Evolutionary conservation across 129 eudicot species (phyloP), one percentile per base, ranked within the genome.

Genomic region (Flaveria robusta): DNA sequence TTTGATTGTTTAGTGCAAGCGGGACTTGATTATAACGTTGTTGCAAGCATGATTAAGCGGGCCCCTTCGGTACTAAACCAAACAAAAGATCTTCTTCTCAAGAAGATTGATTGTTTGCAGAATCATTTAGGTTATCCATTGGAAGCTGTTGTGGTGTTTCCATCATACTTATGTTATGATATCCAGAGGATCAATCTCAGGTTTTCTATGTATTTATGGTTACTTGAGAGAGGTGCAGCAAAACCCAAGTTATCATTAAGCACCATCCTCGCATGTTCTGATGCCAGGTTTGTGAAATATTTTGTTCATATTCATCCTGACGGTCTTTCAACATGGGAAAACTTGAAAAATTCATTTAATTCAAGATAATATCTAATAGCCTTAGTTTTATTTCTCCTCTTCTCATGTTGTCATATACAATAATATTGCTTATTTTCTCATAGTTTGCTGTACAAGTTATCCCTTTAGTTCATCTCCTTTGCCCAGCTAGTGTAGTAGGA

Each of bases 151-250:
- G 92, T 74, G 68, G 85, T 71, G 10, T 90, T 88, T 81, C 96
- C 96, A 2, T 86, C 97, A 9, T 91, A 88, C 68, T 78, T 91
- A 11, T 84, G 97, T 77, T 91, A 91, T 67, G 97, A 91, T 76
- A 72, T 86, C 39, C 84, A 74, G 71, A 85, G 96, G 75, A 85
- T 90, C 6, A 81, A 79, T 59, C 70, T 68, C 19, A 83, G 96
- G 43, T 81, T 87, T 70, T 85, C 86, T 4, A 90, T 90, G 96
- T 87, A 90, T 70, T 73, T 74, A 16, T 90, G 96, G 96, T 79
- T 90, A 14, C 82, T 80, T 62, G 83, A 87, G 56, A 85, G 85
- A 68, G 92, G 96, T 43, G 83, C 84, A 24, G 88, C 87, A 1
- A 90, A 90, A 64, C 86, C 96, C 7, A 84, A 62, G 74, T 14